phyloP scores from a whole-genome alignment of 352 stramenopile genomes.

The Aphanomyces astaci region DNA sequence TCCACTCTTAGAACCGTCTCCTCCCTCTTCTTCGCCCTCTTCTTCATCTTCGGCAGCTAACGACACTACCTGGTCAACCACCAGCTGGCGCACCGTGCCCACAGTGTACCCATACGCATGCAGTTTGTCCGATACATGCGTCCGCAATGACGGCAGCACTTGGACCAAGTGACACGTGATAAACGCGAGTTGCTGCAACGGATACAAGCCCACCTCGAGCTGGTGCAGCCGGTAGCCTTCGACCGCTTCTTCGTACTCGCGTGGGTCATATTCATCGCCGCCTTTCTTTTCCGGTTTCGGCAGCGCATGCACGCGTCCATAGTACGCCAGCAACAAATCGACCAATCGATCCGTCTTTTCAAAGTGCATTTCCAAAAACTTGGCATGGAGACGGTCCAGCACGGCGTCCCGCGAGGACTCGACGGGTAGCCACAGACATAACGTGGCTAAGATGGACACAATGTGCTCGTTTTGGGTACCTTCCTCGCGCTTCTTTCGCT shows the following conservation, averaged over 20 bases:
- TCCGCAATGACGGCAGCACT: constrained; percentile 22
- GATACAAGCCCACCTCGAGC: constrained; percentile 69
- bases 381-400: constrained; percentile 59
- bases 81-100: constrained; percentile 33
- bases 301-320: constrained; percentile 36
- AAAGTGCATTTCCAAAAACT: constrained; percentile 76
- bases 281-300: constrained; percentile 23
- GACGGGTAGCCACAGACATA: constrained; percentile 43
- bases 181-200: constrained; percentile 60
- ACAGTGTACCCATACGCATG: constrained; percentile 59
- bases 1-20: background rate
- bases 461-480: constrained; percentile 48
- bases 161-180: constrained; percentile 52
- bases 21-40: background rate
- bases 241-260: constrained; percentile 25
- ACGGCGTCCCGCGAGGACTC: constrained; percentile 43
- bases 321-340: constrained; percentile 69
- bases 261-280: constrained; percentile 27
- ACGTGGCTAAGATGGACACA: constrained; percentile 51
- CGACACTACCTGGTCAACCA: constrained; percentile 55
- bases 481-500: constrained; percentile 28
- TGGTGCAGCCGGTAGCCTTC: constrained; percentile 46
- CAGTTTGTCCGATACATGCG: constrained; percentile 42
- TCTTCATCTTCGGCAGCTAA: constrained; percentile 30
- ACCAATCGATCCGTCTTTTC: constrained; percentile 76